Percentiles rank a stretch among this genome's conserved stretches.
These are phyloP conservation scores for Dothidotthia symphoricarpi DNA, from an alignment of 2,329 filamentous ascomycete genomes.

Conservation along the genomic window DNA sequence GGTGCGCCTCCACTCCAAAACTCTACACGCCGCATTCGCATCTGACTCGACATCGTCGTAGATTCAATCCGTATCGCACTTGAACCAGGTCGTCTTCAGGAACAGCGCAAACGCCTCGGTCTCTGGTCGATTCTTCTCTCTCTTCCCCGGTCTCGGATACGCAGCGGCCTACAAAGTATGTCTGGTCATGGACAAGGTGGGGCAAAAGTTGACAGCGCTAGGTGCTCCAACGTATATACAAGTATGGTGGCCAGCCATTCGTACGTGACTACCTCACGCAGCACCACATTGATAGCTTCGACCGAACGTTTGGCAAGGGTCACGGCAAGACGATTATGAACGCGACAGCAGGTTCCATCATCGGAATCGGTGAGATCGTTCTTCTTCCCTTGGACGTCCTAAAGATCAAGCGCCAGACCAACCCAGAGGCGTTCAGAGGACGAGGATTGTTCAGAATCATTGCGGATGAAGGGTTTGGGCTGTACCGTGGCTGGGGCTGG, in stretches of 20 bases:
- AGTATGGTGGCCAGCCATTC: conserved; percentile 96
- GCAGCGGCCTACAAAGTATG: conserved; percentile 91
- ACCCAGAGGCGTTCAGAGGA: conserved; percentile 95
- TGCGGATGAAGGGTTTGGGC: conserved; percentile 86
- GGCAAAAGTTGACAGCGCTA: conserved; percentile 32
- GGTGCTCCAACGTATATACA: conserved; percentile 95
- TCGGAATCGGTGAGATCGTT: conserved; percentile 96
- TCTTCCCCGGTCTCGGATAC: conserved; percentile 96
- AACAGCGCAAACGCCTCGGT: conserved; percentile 72
- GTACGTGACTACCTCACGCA: conserved; percentile 82
- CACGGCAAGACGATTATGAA: conserved; percentile 98
- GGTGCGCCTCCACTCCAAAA: conserved; percentile 43
- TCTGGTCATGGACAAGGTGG: too few species aligned
- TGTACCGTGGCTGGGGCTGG: conserved; percentile 97
- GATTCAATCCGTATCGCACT: conserved; percentile 60
- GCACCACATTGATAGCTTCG: conserved; percentile 81
- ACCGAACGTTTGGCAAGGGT: conserved; percentile 88
- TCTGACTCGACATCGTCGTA: conserved; percentile 32
- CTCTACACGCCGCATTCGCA: background rate
- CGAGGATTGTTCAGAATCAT: conserved; percentile 88
- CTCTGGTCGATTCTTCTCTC: conserved; percentile 81
- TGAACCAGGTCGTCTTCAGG: conserved; percentile 93
- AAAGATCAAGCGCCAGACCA: conserved; percentile 99
- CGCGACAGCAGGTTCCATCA: conserved; percentile 89
- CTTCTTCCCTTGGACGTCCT: conserved; percentile 92